Evolutionary conservation across 129 eudicot species (phyloP).

Genomic region (Dittrichia graveolens): DNA sequence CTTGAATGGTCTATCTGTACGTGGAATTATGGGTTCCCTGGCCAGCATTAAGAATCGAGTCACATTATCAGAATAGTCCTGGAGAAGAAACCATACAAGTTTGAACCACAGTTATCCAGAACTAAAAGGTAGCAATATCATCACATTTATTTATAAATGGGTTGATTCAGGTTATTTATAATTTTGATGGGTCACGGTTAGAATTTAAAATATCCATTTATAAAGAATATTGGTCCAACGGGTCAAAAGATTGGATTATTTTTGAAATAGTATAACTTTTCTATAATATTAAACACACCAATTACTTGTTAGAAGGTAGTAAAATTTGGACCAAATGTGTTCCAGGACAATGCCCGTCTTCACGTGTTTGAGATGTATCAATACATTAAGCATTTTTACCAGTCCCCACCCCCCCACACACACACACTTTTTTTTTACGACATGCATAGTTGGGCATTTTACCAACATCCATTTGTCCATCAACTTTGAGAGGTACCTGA

Average conservation of each 20-base stretch:
- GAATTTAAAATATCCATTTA: background rate
- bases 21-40: conserved; percentile 92
- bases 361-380: background rate
- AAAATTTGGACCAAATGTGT: background rate
- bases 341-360: background rate
- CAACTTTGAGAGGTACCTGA: conserved; percentile 53
- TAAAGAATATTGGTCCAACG: background rate
- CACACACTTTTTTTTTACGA: too few species aligned
- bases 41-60: conserved; percentile 95
- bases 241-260: background rate
- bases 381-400: background rate
- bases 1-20: conserved; percentile 91
- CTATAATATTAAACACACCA: background rate
- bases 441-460: too few species aligned
- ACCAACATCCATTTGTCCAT: background rate
- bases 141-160: background rate
- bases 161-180: background rate
- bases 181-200: background rate
- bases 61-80: conserved; percentile 93
- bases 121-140: background rate
- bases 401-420: too few species aligned
- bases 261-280: background rate
- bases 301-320: background rate
- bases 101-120: background rate
- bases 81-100: conserved; percentile 21